A percentile compares a stretch with the other conserved stretches of the same genome.
Conservation (phyloP, 371 early-diverging fungal species). For the Capniomyces stellatus region DNA sequence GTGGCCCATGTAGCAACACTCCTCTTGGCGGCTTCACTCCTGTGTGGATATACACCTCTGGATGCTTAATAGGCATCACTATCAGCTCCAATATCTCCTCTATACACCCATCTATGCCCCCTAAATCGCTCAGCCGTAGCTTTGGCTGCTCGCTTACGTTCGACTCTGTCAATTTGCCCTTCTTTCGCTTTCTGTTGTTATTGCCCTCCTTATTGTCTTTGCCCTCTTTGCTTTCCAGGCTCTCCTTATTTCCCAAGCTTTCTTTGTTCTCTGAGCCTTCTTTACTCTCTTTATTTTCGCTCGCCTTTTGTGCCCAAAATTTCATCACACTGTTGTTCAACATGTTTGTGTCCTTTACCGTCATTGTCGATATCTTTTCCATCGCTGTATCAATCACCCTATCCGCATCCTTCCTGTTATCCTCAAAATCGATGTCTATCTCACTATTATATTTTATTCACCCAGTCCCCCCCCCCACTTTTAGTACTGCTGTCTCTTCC, state of each 20-base stretch:
- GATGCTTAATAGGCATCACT: slow-evolving; percentile 92
- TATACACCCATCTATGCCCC: slow-evolving; percentile 75
- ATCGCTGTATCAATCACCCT: slow-evolving; percentile 7
- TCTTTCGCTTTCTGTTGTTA: slow-evolving; percentile 7
- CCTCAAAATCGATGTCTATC: not conserved
- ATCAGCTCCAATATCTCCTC: slow-evolving; percentile 91
- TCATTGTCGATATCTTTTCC: slow-evolving; percentile 13
- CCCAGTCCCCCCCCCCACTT: no score
- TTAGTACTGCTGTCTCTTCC: no score
- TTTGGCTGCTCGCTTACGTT: slow-evolving; percentile 34
- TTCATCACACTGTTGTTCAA: slow-evolving; percentile 56
- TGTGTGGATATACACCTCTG: slow-evolving; percentile 85
- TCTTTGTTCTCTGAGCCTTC: not conserved
- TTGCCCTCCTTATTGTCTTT: not conserved
- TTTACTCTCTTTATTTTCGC: not conserved
- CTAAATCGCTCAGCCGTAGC: slow-evolving; percentile 59
- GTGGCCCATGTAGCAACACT: slow-evolving; percentile 96
- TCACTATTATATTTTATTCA: no score
- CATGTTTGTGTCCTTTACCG: slow-evolving; percentile 37
- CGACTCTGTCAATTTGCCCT: slow-evolving; percentile 1
- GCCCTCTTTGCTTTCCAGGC: not conserved
- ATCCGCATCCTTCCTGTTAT: slow-evolving; percentile 10
- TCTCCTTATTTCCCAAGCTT: not conserved
- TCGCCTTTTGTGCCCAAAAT: slow-evolving; percentile 35
- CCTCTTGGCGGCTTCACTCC: slow-evolving; percentile 96